phyloP scores from a whole-genome alignment of 2,329 filamentous ascomycete species.

The Cercospora nicotianae region DNA sequence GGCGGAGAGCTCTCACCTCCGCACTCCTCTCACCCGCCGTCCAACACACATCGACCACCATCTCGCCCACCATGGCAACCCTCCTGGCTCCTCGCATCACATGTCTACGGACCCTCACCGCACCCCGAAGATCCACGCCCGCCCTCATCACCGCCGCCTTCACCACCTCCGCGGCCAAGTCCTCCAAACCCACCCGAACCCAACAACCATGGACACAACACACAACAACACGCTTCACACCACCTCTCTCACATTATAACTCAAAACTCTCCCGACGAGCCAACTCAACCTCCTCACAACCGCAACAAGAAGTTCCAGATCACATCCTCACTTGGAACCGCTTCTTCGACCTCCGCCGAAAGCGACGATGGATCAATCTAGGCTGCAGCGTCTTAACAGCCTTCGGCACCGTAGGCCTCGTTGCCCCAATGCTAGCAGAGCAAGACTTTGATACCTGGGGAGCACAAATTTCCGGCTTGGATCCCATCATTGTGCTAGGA shows the following conservation, averaged over 20 bases:
- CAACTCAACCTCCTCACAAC: conserved; percentile 7
- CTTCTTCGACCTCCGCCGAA: conserved; percentile 87
- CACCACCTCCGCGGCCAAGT: conserved; percentile 5
- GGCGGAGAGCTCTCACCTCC: conserved; percentile 3
- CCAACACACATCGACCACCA: neutral
- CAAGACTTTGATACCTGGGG: conserved; percentile 67
- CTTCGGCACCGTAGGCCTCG: conserved; percentile 60
- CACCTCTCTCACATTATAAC: conserved; percentile 1
- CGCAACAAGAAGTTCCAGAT: conserved; percentile 13
- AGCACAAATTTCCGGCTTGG: conserved; percentile 74
- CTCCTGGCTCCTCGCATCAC: conserved; percentile 1
- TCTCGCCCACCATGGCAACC: conserved; percentile 5
- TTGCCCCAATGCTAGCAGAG: conserved; percentile 66
- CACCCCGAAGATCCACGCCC: neutral
- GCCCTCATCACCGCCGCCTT: conserved; percentile 3
- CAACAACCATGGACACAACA: conserved; percentile 2
- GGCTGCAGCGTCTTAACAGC: conserved; percentile 70
- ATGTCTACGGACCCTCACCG: conserved; percentile 6
- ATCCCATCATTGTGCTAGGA: conserved; percentile 83
- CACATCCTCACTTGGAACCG: conserved; percentile 69
- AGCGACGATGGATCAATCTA: conserved; percentile 79
- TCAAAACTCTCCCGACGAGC: neutral
- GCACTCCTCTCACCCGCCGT: neutral
- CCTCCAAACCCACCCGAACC: neutral
- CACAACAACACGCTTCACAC: neutral